phyloP scores from a whole-genome alignment of 176 grass and related monocot genomes.

The Oryza glumipatula region DNA sequence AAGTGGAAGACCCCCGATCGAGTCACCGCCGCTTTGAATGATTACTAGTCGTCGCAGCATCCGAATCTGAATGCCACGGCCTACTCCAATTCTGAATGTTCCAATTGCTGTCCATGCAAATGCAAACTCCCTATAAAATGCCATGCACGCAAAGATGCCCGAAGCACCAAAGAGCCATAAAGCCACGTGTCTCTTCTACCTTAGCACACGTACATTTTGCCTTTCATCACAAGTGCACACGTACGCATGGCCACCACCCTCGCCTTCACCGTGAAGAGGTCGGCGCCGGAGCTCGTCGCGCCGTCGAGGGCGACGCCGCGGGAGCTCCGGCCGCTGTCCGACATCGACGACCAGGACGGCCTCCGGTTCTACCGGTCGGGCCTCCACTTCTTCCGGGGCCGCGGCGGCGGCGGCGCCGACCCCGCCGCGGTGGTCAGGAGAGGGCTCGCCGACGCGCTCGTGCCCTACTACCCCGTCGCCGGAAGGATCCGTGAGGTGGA shows the following conservation, averaged over 20 bases:
- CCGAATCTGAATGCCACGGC: too few relatives aligned
- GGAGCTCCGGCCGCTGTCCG: not conserved
- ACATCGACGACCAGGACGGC: conserved; percentile 1
- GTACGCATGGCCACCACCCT: not conserved
- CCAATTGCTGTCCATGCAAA: too few relatives aligned
- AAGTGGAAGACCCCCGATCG: too few relatives aligned
- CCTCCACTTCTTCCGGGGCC: conserved; percentile 1
- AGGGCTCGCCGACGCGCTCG: conserved; percentile 35
- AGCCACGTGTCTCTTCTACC: too few relatives aligned
- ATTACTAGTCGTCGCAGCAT: too few relatives aligned
- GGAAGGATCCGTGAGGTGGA: conserved; percentile 38
- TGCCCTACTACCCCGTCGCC: conserved; percentile 48
- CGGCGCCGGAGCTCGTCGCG: not conserved
- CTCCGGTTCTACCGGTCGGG: conserved; percentile 37
- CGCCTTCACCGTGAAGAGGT: not conserved
- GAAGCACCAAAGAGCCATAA: not conserved
- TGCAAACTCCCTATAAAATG: not conserved
- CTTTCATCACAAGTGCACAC: too few relatives aligned
- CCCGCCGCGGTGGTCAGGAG: conserved; percentile 23
- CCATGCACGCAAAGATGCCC: not conserved
- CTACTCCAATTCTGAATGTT: too few relatives aligned
- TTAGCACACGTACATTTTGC: too few relatives aligned
- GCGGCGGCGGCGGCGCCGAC: not conserved
- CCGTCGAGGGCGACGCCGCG: not conserved
- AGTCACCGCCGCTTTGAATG: too few relatives aligned